Base-by-base conservation (phyloP, 257 asterid genomes). In the Striga asiatica region DNA sequence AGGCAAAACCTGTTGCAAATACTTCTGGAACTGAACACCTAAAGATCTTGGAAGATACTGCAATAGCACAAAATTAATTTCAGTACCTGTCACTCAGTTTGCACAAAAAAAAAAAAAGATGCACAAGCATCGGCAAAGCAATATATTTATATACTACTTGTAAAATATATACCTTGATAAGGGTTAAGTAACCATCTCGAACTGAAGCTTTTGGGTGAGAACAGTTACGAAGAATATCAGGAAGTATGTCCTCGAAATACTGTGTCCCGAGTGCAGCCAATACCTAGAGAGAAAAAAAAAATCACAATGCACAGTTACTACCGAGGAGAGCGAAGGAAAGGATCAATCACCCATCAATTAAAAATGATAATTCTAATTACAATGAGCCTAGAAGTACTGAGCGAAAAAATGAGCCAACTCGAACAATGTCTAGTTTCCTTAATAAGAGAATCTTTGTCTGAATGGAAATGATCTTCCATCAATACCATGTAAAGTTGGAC, bases 11-110 rank as follows among this genome's bases (percentile, higher is more conserved):
- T 76, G 98, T 64, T 88, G 98, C 80, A 92, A 69, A 66, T 92
- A 92, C 76, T 92, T 84, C 83, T 92, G 98, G 81, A 92, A 92
- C 82, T 82, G 95, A 51, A 79, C 80, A 37, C 97, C 97, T 64
- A 92, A 73, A 28, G 98, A 84, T 71, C 98, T 82, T 51, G 98
- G 98, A 67, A 88, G 74, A 76, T 82, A 92, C 98, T 88, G 76
- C 72, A 81, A 28, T 54, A 69, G 71, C 57, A 63, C 37, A 62
- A 54, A 76, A 10, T 56, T 25, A 62, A 32, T 21, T 28, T 42
- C 60, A 63, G 54, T 48, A 68, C 24, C 32, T 29, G 52, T 35
- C 11, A 49, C 31, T 31, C 38, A 1, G 46, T 6, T 51, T 47
- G 61, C 54, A 49, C 22, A 38, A 18, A 47, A 37, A 25, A 47